Base-by-base conservation (phyloP, 2,329 filamentous ascomycete genomes). In the Xylaria sp. region DNA sequence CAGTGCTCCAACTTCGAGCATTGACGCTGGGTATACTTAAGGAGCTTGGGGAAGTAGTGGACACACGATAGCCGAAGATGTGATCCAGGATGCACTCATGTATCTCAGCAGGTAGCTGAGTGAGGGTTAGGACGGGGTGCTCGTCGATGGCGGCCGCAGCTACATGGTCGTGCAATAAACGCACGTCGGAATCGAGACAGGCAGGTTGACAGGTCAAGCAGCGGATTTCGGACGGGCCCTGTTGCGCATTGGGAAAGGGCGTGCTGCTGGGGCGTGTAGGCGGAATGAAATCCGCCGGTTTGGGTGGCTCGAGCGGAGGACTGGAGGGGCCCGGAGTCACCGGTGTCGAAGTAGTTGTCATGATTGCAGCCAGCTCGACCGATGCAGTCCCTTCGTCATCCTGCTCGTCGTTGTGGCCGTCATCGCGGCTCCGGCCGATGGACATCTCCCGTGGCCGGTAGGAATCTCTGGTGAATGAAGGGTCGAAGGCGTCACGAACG, bases 61-160 rank as follows among this genome's bases (percentile, higher is more conserved):
- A 90, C 46, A 89, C 86, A 55, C 89, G 86, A 67, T 90, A 89
- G 3, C 90, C 91, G 73, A 93, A 92, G 1, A 93, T 80, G 72
- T 91, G 86, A 76, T 93, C 91, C 15, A 93, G 81, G 62, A 93
- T 90, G 63, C 86, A 87, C 73, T 92, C 90, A 75, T 92, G 90
- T 13, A 93, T 91, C 77, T 93, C 91, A 63, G 86, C 84, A 1
- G 91, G 91, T 1, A 93, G 81, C 69, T 87, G 78, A 52, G 83
- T 80, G 57, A 88, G 79, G 60, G 83, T 81, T n/a, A 80, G 68
- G 34, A 76, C 72, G 6, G 76, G 73, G 20, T 61, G 73, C 48
- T 78, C 74, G 48, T 78, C 75, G 58, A 67, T 69, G 34, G 65
- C 39, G 46, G 73, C 65, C 15, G 74, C 70, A 48, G 64, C 66